Conservation (phyloP, 2,329 filamentous ascomycete genomes). For the Aspergillus aculeatus region DNA sequence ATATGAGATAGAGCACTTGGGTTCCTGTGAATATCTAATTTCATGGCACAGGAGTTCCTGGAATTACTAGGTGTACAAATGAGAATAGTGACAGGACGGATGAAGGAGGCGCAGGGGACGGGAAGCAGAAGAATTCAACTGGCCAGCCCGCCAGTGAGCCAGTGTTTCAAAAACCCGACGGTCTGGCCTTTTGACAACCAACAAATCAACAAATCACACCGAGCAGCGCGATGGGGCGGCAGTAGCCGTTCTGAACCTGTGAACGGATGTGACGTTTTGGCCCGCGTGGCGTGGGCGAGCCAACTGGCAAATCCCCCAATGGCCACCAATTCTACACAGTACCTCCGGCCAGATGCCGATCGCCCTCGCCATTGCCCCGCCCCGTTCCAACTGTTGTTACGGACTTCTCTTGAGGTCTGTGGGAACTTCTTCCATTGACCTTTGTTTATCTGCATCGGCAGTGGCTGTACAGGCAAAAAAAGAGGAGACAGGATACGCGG, state of each 20-base stretch:
- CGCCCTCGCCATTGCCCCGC: neutral
- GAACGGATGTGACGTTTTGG: conserved; percentile 5
- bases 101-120: too few species aligned
- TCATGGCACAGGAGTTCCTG: too few species aligned
- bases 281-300: conserved; percentile 4
- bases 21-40: too few species aligned
- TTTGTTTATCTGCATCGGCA: neutral
- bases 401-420: too few species aligned
- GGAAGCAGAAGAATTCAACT: neutral
- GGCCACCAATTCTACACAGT: too few species aligned
- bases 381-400: too few species aligned
- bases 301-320: neutral
- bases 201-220: neutral
- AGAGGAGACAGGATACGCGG: neutral
- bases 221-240: neutral
- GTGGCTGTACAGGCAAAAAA: neutral
- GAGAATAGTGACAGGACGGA: too few species aligned
- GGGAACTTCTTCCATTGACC: neutral
- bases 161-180: conserved; percentile 3
- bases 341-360: conserved; percentile 1
- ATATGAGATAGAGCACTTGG: too few species aligned
- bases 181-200: neutral
- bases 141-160: too few species aligned
- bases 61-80: too few species aligned
- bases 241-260: neutral